Evolutionary conservation across 805 yeast genomes (phyloP).

Genomic region (Saccharomyces paradoxus): DNA sequence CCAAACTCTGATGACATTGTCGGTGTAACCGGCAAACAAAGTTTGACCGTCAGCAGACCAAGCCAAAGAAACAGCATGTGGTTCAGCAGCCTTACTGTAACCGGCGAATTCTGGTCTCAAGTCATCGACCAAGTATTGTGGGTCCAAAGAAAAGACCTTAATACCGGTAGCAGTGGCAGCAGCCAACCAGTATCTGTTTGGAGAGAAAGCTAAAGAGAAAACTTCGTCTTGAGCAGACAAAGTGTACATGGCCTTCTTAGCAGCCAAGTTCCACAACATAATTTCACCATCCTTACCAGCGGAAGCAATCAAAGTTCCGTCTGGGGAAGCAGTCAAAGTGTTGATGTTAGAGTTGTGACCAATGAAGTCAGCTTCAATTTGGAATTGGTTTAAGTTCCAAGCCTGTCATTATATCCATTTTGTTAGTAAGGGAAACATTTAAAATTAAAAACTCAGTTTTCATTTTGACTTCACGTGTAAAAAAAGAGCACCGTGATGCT

Average conservation of each 20-base stretch:
- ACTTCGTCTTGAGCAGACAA: slow-evolving; percentile 93
- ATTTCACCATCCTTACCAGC: slow-evolving; percentile 99
- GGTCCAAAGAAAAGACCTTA: slow-evolving; percentile 96
- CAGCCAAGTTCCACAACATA: slow-evolving; percentile 95
- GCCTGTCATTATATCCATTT: slow-evolving; percentile 41
- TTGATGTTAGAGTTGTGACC: slow-evolving; percentile 99
- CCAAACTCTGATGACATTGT: slow-evolving; percentile 99
- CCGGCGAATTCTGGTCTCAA: slow-evolving; percentile 95
- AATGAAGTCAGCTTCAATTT: slow-evolving; percentile 87
- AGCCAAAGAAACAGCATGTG: slow-evolving; percentile 95
- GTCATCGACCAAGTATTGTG: slow-evolving; percentile 89
- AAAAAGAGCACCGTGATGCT: not conserved
- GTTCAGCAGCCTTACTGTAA: slow-evolving; percentile 86
- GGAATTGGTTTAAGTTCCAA: slow-evolving; percentile 84
- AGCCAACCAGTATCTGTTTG: slow-evolving; percentile 99
- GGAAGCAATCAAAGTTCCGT: slow-evolving; percentile 97
- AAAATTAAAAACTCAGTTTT: slow-evolving; percentile 30
- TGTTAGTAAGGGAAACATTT: slow-evolving; percentile 36
- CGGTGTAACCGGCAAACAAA: slow-evolving; percentile 99
- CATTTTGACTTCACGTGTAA: not conserved
- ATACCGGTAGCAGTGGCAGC: slow-evolving; percentile 98
- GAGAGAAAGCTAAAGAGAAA: slow-evolving; percentile 98
- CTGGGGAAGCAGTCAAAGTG: slow-evolving; percentile 96
- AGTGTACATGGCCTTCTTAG: slow-evolving; percentile 82
- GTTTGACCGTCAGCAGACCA: slow-evolving; percentile 99